phyloP scores from a whole-genome alignment of 345 rosid species.

The Hibiscus trionum region DNA sequence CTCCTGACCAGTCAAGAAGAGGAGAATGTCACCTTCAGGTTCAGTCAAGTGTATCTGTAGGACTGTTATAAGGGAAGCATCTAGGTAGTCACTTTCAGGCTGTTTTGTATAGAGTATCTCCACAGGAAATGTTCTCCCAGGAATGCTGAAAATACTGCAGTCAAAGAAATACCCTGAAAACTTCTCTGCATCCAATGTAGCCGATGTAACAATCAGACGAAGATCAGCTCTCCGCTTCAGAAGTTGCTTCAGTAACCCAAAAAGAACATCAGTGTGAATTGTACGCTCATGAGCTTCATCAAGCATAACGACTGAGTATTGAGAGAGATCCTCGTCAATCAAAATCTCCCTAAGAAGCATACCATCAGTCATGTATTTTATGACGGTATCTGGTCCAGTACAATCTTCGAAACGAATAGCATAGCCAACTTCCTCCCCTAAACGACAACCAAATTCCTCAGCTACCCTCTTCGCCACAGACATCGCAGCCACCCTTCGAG shows the following conservation, averaged over 20 bases:
- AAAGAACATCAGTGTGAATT: constrained; percentile 65
- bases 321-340: constrained; percentile 44
- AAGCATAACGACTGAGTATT: constrained; percentile 62
- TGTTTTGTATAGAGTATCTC: constrained; percentile 61
- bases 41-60: constrained; percentile 65
- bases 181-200: constrained; percentile 64
- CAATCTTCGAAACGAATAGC: constrained; percentile 67
- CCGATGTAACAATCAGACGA: constrained; percentile 58
- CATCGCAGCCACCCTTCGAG: constrained; percentile 73
- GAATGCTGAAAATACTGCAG: constrained; percentile 66
- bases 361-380: constrained; percentile 81
- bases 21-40: constrained; percentile 63
- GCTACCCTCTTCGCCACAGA: constrained; percentile 79
- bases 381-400: constrained; percentile 63
- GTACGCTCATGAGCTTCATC: constrained; percentile 84
- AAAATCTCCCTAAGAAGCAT: constrained; percentile 70
- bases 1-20: constrained; percentile 73
- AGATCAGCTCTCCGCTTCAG: constrained; percentile 55
- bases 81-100: constrained; percentile 68
- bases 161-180: constrained; percentile 63
- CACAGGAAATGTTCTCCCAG: constrained; percentile 67
- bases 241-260: constrained; percentile 57
- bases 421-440: constrained; percentile 77
- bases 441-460: constrained; percentile 66
- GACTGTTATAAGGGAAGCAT: constrained; percentile 60